phyloP scores from a whole-genome alignment of 208 protist genomes.

The Tritrichomonas musculus region DNA sequence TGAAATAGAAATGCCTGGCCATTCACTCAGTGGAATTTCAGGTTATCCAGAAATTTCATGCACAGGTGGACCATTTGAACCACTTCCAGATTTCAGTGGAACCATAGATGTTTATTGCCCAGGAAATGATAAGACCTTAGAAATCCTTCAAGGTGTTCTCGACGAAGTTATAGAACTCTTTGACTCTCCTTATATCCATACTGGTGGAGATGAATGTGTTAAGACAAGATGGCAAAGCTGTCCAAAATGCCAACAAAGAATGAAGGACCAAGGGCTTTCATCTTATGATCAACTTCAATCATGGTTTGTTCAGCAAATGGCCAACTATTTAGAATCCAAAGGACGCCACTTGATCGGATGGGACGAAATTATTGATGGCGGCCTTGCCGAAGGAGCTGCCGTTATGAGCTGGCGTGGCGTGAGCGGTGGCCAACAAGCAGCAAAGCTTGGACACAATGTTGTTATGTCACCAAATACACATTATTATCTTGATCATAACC shows the following conservation, averaged over 20 bases:
- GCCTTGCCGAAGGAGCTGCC: neutral
- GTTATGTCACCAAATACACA: neutral
- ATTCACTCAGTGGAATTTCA: neutral
- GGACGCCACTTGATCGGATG: neutral
- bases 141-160: neutral
- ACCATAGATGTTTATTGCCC: neutral
- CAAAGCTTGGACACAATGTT: neutral
- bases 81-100: neutral
- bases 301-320: neutral
- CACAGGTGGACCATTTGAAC: neutral
- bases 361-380: conserved; percentile 12
- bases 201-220: neutral
- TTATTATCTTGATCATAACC: neutral
- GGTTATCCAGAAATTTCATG: conserved; percentile 6
- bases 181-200: conserved; percentile 26
- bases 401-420: neutral
- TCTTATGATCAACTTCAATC: neutral
- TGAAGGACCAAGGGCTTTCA: neutral
- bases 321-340: neutral
- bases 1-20: conserved; percentile 35
- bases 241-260: neutral
- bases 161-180: conserved; percentile 4
- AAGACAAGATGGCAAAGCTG: neutral
- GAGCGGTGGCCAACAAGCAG: neutral
- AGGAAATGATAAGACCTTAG: neutral